Percentiles rank a stretch among this genome's conserved stretches.
These are phyloP conservation scores for Blastobotrys persicus DNA, from an alignment of 1,139 yeast genomes.

Conservation along the genomic window DNA sequence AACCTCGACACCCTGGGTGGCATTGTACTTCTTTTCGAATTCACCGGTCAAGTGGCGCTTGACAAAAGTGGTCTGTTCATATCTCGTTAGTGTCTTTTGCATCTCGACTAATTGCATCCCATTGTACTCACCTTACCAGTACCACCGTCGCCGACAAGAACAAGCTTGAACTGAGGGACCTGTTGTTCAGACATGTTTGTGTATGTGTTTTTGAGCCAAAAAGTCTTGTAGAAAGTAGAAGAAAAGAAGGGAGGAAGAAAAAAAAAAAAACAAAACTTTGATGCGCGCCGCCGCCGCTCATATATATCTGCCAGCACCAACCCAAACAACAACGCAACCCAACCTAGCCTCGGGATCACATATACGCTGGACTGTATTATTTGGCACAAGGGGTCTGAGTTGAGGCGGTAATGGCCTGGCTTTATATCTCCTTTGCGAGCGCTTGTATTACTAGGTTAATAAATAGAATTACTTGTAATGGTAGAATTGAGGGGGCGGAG, in stretches of 20 bases:
- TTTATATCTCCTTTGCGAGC: not conserved
- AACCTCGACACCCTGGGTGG: conserved; percentile 99
- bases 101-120: too few relatives aligned
- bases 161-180: conserved; percentile 98
- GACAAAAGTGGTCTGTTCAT: conserved; percentile 83
- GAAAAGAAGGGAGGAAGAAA: conserved; percentile 10
- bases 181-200: conserved; percentile 55
- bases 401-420: too few relatives aligned
- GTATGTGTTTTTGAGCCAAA: conserved; percentile 6
- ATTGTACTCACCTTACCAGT: conserved; percentile 80
- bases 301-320: not conserved
- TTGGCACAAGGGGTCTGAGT: not conserved
- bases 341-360: not conserved
- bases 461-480: not conserved
- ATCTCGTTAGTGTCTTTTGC: conserved; percentile 2
- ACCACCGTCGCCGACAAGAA: conserved; percentile 99
- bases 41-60: conserved; percentile 99
- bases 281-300: conserved; percentile 7
- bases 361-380: not conserved
- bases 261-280: conserved; percentile 12
- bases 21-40: conserved; percentile 98
- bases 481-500: conserved; percentile 29
- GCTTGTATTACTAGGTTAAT: not conserved
- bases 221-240: conserved; percentile 4
- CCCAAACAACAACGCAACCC: not conserved